Percentiles rank a stretch among this genome's conserved stretches.
Conservation (phyloP, 2,329 filamentous ascomycete species). For the Sclerotinia minor region DNA sequence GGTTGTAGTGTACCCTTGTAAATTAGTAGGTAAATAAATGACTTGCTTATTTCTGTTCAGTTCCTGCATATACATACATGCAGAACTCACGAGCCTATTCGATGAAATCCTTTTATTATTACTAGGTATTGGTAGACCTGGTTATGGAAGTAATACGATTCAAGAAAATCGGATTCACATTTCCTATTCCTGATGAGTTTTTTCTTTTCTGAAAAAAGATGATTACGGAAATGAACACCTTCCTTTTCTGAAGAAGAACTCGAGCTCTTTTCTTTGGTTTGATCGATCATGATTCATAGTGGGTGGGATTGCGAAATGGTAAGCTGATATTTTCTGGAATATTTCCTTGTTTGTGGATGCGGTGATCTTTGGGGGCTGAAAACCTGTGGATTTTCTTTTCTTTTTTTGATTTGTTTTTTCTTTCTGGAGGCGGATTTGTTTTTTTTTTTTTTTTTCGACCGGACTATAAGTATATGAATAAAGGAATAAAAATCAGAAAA, state of each 20-base stretch:
- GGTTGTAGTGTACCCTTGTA: background rate
- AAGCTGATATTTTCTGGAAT: slow-evolving; percentile 15
- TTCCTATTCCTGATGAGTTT: background rate
- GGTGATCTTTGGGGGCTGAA: slow-evolving; percentile 1
- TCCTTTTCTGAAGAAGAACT: slow-evolving; percentile 6
- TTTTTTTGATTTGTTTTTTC: too few species aligned
- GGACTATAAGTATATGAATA: too few species aligned
- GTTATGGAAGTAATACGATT: background rate
- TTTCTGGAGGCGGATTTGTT: too few species aligned
- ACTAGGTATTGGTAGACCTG: too few species aligned
- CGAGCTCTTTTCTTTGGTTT: too few species aligned
- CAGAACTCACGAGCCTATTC: slow-evolving; percentile 15
- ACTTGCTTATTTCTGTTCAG: too few species aligned
- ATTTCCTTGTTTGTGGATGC: background rate
- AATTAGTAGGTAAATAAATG: too few species aligned
- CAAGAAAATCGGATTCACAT: background rate
- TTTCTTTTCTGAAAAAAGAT: background rate
- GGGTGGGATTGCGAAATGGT: background rate
- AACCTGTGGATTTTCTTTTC: background rate
- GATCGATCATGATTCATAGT: too few species aligned
- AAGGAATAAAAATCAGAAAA: too few species aligned
- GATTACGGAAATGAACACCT: background rate
- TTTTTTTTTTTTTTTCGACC: too few species aligned
- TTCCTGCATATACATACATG: background rate
- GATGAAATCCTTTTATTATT: background rate